Conservation (phyloP, 805 yeast genomes). For the Wickerhamomyces canadensis region DNA sequence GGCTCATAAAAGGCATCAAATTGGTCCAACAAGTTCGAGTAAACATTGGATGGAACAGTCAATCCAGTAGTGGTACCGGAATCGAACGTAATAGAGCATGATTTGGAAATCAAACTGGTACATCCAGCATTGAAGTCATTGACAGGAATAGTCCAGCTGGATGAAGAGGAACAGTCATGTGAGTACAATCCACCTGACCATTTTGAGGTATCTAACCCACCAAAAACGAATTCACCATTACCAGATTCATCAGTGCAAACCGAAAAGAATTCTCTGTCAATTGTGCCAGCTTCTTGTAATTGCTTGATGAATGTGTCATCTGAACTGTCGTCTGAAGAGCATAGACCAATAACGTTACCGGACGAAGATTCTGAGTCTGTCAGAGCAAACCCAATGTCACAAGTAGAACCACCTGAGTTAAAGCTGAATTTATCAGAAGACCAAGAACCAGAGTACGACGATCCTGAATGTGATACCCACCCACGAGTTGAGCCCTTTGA, state of each 20-base stretch:
- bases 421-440: conserved; percentile 8
- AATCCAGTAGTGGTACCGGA: conserved; percentile 15
- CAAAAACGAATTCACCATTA: conserved; percentile 30
- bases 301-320: conserved; percentile 6
- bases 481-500: neutral
- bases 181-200: conserved; percentile 34
- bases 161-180: conserved; percentile 5
- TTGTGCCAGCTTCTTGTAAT: conserved; percentile 4
- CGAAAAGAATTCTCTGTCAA: conserved; percentile 11
- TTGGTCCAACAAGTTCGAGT: conserved; percentile 8
- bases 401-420: conserved; percentile 4
- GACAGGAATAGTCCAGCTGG: conserved; percentile 20
- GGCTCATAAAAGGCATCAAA: conserved; percentile 12
- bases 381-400: conserved; percentile 8
- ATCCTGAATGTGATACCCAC: conserved; percentile 7
- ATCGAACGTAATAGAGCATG: conserved; percentile 11
- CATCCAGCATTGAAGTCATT: conserved; percentile 17
- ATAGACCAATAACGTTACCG: conserved; percentile 9
- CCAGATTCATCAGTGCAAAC: conserved; percentile 10
- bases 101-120: conserved; percentile 7
- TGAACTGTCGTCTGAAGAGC: conserved; percentile 5
- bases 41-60: conserved; percentile 13
- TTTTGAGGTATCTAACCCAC: conserved; percentile 46
- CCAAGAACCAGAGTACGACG: conserved; percentile 7
- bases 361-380: conserved; percentile 3